These are phyloP conservation scores for Sextonia rubra DNA, from an alignment of 164 flowering plant species.

Conservation along the genomic window DNA sequence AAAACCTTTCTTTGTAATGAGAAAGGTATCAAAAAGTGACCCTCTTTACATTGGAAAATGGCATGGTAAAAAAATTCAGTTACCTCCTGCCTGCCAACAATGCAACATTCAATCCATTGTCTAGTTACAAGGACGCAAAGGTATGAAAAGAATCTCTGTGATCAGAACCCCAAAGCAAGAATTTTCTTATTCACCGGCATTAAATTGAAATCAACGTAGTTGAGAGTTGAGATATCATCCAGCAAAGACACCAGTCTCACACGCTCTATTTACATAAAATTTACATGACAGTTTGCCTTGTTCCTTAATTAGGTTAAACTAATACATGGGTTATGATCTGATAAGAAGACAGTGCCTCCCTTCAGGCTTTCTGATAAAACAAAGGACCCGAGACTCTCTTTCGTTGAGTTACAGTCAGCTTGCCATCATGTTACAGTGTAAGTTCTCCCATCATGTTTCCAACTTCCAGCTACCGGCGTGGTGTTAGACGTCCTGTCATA, in stretches of 20 bases:
- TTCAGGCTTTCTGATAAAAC: conserved; percentile 2
- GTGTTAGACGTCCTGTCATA: conserved; percentile 20
- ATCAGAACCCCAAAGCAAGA: not conserved
- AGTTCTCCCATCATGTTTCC: not conserved
- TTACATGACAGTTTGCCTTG: conserved; percentile 11
- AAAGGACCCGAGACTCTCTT: conserved; percentile 1
- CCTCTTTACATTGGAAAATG: too few species aligned
- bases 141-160: too few species aligned
- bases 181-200: not conserved
- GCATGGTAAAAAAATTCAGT: too few species aligned
- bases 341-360: not conserved
- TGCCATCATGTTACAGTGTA: conserved; percentile 3
- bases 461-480: not conserved
- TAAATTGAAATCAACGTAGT: not conserved
- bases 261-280: conserved; percentile 14
- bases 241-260: conserved; percentile 3
- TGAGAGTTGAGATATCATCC: not conserved
- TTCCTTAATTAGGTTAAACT: conserved; percentile 3
- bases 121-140: too few species aligned
- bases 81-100: too few species aligned
- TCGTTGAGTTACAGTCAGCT: conserved; percentile 13
- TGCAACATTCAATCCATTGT: too few species aligned
- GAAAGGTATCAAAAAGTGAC: too few species aligned
- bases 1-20: too few species aligned
- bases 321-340: not conserved